Conservation (phyloP, 2,329 filamentous ascomycete species). For the Rhinocladiella mackenziei region DNA sequence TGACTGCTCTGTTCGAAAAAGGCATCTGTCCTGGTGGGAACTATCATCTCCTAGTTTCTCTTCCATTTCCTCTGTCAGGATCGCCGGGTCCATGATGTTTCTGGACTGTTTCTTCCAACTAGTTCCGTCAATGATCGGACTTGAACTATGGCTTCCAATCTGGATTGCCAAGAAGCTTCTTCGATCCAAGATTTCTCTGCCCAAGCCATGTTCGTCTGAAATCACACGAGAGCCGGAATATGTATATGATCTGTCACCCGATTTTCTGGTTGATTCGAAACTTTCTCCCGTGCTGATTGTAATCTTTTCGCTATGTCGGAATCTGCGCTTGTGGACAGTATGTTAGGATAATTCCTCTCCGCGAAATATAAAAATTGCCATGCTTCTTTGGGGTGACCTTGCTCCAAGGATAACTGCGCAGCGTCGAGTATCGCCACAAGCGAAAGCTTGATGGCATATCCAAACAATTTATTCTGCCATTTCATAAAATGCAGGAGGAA, state of each 20-base stretch:
- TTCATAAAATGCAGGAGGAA: conserved; percentile 21
- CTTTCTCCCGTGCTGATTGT: conserved; percentile 13
- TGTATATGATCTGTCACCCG: not conserved
- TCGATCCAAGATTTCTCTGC: too few relatives aligned
- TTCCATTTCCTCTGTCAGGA: too few relatives aligned
- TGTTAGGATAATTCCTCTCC: conserved; percentile 24
- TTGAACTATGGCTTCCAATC: too few relatives aligned
- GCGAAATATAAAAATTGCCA: conserved; percentile 25
- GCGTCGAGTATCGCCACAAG: conserved; percentile 38
- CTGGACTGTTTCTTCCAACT: too few relatives aligned
- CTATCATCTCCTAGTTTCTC: too few relatives aligned
- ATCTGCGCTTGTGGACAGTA: conserved; percentile 8
- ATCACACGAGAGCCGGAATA: conserved; percentile 3
- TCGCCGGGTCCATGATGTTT: too few relatives aligned
- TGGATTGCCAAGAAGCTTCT: too few relatives aligned
- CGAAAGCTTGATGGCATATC: conserved; percentile 31
- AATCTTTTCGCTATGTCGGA: conserved; percentile 11
- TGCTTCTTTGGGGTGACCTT: conserved; percentile 24
- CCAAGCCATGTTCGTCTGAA: too few relatives aligned
- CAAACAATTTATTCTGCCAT: conserved; percentile 16
- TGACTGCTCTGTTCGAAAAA: too few relatives aligned
- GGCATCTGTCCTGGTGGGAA: too few relatives aligned
- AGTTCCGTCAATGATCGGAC: too few relatives aligned
- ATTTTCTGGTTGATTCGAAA: not conserved
- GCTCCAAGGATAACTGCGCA: conserved; percentile 37